Evolutionary conservation across 306 rosid genomes (phyloP).

Genomic region (Coriaria nepalensis): DNA sequence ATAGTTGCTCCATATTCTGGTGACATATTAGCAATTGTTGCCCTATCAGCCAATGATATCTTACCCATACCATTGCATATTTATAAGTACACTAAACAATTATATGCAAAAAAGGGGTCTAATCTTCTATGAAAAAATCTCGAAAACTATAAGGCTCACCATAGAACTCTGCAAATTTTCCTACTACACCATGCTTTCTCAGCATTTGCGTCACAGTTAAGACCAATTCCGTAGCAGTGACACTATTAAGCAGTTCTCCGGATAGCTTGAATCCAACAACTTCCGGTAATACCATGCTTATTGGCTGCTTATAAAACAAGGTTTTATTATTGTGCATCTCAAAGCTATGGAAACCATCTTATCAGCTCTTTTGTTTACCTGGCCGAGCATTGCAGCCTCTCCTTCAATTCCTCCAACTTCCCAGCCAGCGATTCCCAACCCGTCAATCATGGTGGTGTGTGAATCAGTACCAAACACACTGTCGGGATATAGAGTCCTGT

Average conservation of each 20-base stretch:
- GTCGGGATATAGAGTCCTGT: background rate
- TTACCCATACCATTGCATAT: conserved; percentile 3
- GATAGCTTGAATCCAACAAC: conserved; percentile 14
- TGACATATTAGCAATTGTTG: conserved; percentile 4
- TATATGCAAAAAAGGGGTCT: background rate
- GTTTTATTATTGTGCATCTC: too few relatives aligned
- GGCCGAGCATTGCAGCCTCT: conserved; percentile 6
- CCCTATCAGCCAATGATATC: conserved; percentile 5
- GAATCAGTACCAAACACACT: conserved; percentile 4
- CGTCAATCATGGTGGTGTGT: conserved; percentile 3
- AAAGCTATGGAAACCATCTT: too few relatives aligned
- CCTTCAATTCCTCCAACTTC: conserved; percentile 7
- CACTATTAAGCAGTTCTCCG: conserved; percentile 10
- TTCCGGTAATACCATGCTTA: conserved; percentile 17
- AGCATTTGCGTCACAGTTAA: conserved; percentile 5
- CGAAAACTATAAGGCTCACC: background rate
- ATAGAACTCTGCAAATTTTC: conserved; percentile 2
- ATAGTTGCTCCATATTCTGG: conserved; percentile 8
- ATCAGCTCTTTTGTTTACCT: too few relatives aligned
- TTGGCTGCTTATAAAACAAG: too few relatives aligned
- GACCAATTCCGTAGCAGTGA: conserved; percentile 9
- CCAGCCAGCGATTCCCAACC: conserved; percentile 6
- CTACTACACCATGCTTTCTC: conserved; percentile 2
- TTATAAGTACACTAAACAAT: background rate
- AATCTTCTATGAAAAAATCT: background rate